These are phyloP conservation scores for Hansenula sp. DNA, from an alignment of 1,139 yeast species.

Conservation along the genomic window DNA sequence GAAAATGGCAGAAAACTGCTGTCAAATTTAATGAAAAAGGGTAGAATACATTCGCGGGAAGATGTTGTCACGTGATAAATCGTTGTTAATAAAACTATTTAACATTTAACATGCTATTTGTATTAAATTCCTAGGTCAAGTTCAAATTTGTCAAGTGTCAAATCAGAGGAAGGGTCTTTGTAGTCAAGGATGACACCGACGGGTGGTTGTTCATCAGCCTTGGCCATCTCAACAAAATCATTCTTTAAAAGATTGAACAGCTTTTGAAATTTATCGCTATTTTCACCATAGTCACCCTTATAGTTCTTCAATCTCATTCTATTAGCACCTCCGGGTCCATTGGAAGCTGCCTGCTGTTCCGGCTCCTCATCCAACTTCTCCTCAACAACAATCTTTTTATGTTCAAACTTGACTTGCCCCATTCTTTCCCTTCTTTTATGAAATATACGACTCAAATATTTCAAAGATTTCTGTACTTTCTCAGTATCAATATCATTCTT, in stretches of 20 bases:
- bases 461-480: slow-evolving; percentile 14
- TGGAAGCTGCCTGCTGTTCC: slow-evolving; percentile 4
- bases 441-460: slow-evolving; percentile 7
- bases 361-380: slow-evolving; percentile 8
- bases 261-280: not conserved
- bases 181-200: not conserved
- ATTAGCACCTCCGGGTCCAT: slow-evolving; percentile 1
- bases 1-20: too few relatives aligned
- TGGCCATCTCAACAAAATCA: slow-evolving; percentile 3
- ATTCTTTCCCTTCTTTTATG: slow-evolving; percentile 10
- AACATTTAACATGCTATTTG: too few relatives aligned
- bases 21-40: too few relatives aligned
- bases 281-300: slow-evolving; percentile 23
- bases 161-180: not conserved
- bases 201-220: not conserved
- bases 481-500: slow-evolving; percentile 22
- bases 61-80: too few relatives aligned
- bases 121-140: not conserved
- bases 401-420: slow-evolving; percentile 17
- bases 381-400: slow-evolving; percentile 12
- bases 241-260: slow-evolving; percentile 1
- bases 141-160: not conserved
- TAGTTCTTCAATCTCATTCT: slow-evolving; percentile 21
- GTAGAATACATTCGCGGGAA: too few relatives aligned
- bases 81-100: too few relatives aligned